Percentiles rank a stretch among this genome's conserved stretches.
Evolutionary conservation across 1,284 basidiomycete species (phyloP).

Genomic region (Earliella scabrosa): DNA sequence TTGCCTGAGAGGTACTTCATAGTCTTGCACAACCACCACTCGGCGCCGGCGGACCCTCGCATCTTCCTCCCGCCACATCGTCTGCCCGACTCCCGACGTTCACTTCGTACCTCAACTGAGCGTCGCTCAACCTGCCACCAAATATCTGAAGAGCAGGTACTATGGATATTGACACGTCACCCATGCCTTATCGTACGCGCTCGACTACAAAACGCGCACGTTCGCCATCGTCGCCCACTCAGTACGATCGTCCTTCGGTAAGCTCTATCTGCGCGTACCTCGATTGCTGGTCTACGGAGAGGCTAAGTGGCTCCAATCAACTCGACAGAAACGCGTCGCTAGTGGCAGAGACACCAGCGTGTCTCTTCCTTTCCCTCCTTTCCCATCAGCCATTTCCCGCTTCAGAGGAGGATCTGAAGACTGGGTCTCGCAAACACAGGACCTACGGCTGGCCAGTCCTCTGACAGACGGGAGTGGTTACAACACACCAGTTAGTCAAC

Average conservation of each 20-base stretch:
- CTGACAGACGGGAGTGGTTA: slow-evolving; percentile 24
- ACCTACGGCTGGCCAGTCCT: slow-evolving; percentile 63
- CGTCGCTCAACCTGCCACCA: no score
- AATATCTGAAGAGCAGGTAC: no score
- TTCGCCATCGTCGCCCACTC: slow-evolving; percentile 53
- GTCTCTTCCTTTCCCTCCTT: slow-evolving; percentile 25
- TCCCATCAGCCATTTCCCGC: slow-evolving; percentile 10
- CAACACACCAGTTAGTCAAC: slow-evolving; percentile 19
- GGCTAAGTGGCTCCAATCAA: not conserved
- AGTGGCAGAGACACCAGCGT: slow-evolving; percentile 40
- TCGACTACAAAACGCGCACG: slow-evolving; percentile 55
- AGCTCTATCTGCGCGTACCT: slow-evolving; percentile 22
- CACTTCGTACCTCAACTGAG: no score
- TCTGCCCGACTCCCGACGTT: no score
- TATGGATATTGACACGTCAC: slow-evolving; percentile 45
- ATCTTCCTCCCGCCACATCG: no score
- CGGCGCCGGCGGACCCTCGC: no score
- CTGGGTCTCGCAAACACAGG: slow-evolving; percentile 68
- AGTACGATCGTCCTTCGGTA: slow-evolving; percentile 56
- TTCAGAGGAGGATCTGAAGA: slow-evolving; percentile 53
- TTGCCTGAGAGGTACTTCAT: no score
- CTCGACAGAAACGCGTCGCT: slow-evolving; percentile 57
- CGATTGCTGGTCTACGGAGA: not conserved
- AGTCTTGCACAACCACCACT: no score
- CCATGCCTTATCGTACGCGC: slow-evolving; percentile 43